These are phyloP conservation scores for Scutellaria barbata DNA, from an alignment of 257 asterid species.

Conservation along the genomic window DNA sequence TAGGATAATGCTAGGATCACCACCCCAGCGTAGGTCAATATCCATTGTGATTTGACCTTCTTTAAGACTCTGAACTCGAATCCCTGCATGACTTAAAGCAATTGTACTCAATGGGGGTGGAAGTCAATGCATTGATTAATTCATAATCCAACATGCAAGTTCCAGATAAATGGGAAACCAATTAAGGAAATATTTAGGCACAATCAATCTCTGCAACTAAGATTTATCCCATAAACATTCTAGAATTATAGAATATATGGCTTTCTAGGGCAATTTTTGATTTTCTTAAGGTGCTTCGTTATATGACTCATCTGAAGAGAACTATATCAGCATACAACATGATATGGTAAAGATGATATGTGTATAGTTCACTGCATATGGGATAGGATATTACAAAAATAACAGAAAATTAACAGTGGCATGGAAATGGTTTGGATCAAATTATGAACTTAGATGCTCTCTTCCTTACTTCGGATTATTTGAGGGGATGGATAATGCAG, in stretches of 20 bases:
- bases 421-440: neutral
- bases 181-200: neutral
- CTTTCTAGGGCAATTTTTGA: slow-evolving; percentile 21
- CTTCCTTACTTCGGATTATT: neutral
- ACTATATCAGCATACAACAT: slow-evolving; percentile 11
- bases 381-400: neutral
- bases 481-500: neutral
- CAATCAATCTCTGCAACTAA: slow-evolving; percentile 11
- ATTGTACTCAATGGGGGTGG: slow-evolving; percentile 29
- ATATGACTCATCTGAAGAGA: neutral
- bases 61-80: slow-evolving; percentile 98
- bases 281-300: neutral
- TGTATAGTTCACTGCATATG: neutral
- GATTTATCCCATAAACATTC: slow-evolving; percentile 8
- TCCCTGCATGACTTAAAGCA: slow-evolving; percentile 62
- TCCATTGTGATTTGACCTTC: slow-evolving; percentile 99
- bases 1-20: slow-evolving; percentile 92
- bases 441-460: neutral
- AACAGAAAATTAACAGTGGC: neutral
- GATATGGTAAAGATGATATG: neutral
- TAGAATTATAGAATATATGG: neutral
- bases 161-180: slow-evolving; percentile 5
- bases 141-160: neutral
- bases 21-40: slow-evolving; percentile 98
- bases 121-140: slow-evolving; percentile 20